Conservation (phyloP, 495 filamentous ascomycete species). For the Aspergillus cavernicola region DNA sequence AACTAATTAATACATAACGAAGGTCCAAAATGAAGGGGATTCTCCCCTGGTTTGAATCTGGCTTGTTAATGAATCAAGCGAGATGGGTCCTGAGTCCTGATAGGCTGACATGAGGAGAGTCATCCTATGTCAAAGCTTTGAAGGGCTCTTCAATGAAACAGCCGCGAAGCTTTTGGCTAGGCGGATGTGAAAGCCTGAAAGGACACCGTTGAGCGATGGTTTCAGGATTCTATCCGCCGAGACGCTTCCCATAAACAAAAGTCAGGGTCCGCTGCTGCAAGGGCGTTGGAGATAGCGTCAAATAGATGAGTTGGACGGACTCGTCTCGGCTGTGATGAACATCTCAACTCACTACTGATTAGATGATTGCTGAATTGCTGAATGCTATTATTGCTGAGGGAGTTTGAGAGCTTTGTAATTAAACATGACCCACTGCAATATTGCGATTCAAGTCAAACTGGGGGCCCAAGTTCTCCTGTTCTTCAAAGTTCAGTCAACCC, state of each 20-base stretch:
- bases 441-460: slow-evolving; percentile 16
- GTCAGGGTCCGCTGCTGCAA: not conserved
- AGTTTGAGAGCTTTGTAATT: slow-evolving; percentile 10
- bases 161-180: not conserved
- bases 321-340: too few species aligned
- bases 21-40: too few species aligned
- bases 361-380: too few species aligned
- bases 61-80: too few species aligned
- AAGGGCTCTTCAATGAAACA: not conserved
- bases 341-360: too few species aligned
- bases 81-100: not conserved
- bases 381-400: too few species aligned
- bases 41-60: too few species aligned
- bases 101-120: too few species aligned
- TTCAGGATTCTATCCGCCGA: not conserved
- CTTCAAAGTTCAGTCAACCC: not conserved
- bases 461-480: slow-evolving; percentile 18
- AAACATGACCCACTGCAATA: slow-evolving; percentile 16
- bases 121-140: not conserved
- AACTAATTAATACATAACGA: too few species aligned
- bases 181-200: not conserved
- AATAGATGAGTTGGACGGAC: not conserved
- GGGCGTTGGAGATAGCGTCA: not conserved
- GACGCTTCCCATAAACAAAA: slow-evolving; percentile 6
- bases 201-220: not conserved